Percentiles rank a stretch among this genome's conserved stretches.
Evolutionary conservation across 768 basidiomycete species (phyloP).

Genomic region (Xerocomus brunneocitrinus): DNA sequence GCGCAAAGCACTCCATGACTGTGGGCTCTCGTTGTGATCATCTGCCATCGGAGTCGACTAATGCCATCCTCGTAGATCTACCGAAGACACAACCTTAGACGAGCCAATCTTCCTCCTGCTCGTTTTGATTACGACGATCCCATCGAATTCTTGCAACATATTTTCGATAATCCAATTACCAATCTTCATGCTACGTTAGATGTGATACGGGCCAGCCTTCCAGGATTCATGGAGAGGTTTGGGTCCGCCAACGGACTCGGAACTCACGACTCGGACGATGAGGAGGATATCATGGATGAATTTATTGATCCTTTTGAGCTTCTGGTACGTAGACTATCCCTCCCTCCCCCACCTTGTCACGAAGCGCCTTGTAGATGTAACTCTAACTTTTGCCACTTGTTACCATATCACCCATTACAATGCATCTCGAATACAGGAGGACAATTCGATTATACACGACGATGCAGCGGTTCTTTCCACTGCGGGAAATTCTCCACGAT

Average conservation of each 20-base stretch:
- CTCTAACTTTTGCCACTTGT: conserved; percentile 26
- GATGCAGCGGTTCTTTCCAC: background rate
- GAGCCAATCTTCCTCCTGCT: conserved; percentile 22
- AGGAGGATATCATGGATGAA: conserved; percentile 17
- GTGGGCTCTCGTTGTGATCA: conserved; percentile 39
- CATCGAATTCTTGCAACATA: conserved; percentile 43
- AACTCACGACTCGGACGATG: conserved; percentile 34
- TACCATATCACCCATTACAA: conserved; percentile 9
- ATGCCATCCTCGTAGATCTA: conserved; percentile 19
- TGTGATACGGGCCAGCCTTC: conserved; percentile 31
- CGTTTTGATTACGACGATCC: conserved; percentile 29
- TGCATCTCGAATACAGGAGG: conserved; percentile 12
- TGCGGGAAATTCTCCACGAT: conserved; percentile 1
- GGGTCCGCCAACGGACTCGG: conserved; percentile 5
- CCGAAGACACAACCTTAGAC: conserved; percentile 20
- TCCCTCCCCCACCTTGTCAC: conserved; percentile 24
- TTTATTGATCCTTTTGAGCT: conserved; percentile 14
- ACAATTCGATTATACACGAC: conserved; percentile 5
- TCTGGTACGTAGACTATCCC: conserved; percentile 19
- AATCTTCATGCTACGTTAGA: conserved; percentile 40
- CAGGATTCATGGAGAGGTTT: conserved; percentile 26
- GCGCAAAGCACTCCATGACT: conserved; percentile 50
- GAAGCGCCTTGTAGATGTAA: conserved; percentile 26
- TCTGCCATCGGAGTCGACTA: conserved; percentile 13
- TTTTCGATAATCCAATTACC: conserved; percentile 45